Conservation (phyloP, 2,329 filamentous ascomycete species). For the Fusarium denticulatum region DNA sequence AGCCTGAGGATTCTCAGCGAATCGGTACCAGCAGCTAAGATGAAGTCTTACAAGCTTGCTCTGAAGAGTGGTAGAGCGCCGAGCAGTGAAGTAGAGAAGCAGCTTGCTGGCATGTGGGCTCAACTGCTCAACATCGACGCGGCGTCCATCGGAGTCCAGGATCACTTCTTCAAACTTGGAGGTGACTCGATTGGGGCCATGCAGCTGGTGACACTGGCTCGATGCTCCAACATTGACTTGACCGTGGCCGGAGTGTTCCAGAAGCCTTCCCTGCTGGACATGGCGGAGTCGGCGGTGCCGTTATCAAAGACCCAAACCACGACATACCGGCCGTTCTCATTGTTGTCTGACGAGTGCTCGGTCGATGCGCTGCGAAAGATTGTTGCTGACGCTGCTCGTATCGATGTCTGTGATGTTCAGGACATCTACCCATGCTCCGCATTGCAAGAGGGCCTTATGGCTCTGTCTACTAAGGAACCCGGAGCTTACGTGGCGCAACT, state of each 20-base stretch:
- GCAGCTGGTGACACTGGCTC: slow-evolving; percentile 44
- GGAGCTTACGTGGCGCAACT: slow-evolving; percentile 37
- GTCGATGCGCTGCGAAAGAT: background rate
- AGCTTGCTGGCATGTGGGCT: slow-evolving; percentile 28
- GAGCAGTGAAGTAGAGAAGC: slow-evolving; percentile 42
- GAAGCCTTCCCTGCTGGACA: slow-evolving; percentile 26
- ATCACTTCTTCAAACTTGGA: slow-evolving; percentile 57
- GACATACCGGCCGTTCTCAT: slow-evolving; percentile 10
- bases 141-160: slow-evolving; percentile 29
- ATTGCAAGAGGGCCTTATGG: slow-evolving; percentile 38
- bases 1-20: slow-evolving; percentile 39
- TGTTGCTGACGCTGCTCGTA: background rate
- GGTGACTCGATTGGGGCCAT: slow-evolving; percentile 47
- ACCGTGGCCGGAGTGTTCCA: slow-evolving; percentile 58
- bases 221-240: slow-evolving; percentile 51
- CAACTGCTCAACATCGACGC: slow-evolving; percentile 7
- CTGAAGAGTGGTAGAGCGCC: slow-evolving; percentile 44
- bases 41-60: slow-evolving; percentile 23
- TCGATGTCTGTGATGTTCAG: background rate
- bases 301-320: background rate
- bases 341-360: background rate
- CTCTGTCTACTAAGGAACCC: slow-evolving; percentile 27
- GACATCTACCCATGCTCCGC: slow-evolving; percentile 36
- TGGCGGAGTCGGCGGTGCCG: slow-evolving; percentile 32
- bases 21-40: background rate